Conservation (phyloP, 2,329 filamentous ascomycete genomes). For the Botrytis sinoallii region DNA sequence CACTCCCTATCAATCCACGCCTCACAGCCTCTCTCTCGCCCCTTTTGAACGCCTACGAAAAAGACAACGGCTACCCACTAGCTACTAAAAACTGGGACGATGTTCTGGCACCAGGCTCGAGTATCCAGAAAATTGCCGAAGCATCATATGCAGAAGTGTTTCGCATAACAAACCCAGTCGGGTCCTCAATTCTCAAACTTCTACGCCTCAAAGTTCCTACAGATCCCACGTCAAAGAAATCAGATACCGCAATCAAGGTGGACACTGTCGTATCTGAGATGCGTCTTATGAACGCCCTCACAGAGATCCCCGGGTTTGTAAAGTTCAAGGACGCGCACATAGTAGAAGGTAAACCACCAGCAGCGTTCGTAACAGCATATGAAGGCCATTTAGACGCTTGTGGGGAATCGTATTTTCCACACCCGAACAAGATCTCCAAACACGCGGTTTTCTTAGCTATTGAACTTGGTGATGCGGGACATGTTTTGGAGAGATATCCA, state of each 20-base stretch:
- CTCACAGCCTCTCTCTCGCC: conserved; percentile 23
- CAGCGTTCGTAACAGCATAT: conserved; percentile 54
- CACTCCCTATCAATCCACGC: neutral
- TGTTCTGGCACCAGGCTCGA: conserved; percentile 51
- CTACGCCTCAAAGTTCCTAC: conserved; percentile 49
- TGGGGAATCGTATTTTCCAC: conserved; percentile 56
- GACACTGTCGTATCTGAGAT: conserved; percentile 57
- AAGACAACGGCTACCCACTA: conserved; percentile 23
- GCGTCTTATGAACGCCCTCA: conserved; percentile 60
- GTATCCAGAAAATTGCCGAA: conserved; percentile 62
- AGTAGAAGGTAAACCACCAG: conserved; percentile 54
- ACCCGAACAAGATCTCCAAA: conserved; percentile 57
- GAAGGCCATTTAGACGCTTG: neutral
- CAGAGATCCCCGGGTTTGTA: conserved; percentile 63
- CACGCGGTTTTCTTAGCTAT: conserved; percentile 59
- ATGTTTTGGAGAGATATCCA: conserved; percentile 56
- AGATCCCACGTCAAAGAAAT: conserved; percentile 25
- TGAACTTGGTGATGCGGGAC: conserved; percentile 61
- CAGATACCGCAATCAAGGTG: conserved; percentile 29
- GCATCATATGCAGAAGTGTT: conserved; percentile 67
- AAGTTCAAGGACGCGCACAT: conserved; percentile 63
- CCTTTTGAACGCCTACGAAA: conserved; percentile 27
- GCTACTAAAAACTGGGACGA: conserved; percentile 48
- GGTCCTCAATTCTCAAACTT: conserved; percentile 63
- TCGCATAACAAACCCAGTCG: conserved; percentile 55